Evolutionary conservation across 2,329 filamentous ascomycete species (phyloP).

Genomic region (Pseudogymnoascus pannorum): DNA sequence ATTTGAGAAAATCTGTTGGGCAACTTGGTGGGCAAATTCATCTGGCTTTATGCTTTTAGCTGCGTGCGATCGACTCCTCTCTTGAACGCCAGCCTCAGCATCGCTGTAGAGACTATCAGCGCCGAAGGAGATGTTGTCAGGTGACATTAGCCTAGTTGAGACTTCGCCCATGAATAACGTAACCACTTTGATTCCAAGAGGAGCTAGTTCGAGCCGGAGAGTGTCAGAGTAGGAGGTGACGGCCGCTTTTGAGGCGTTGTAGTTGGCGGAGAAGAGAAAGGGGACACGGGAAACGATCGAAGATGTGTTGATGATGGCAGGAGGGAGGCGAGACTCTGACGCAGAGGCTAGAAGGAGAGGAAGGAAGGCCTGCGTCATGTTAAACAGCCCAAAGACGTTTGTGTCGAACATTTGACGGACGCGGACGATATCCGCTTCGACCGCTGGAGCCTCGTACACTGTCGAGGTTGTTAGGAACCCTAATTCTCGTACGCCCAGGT

Average conservation of each 20-base stretch:
- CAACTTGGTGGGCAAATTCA: conserved; percentile 19
- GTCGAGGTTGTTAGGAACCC: neutral
- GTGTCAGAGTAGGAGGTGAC: conserved; percentile 33
- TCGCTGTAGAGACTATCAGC: neutral
- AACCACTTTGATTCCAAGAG: conserved; percentile 17
- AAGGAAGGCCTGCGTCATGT: conserved; percentile 34
- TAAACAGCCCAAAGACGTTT: conserved; percentile 34
- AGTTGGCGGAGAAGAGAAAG: conserved; percentile 33
- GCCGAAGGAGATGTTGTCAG: neutral
- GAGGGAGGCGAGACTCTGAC: conserved; percentile 24
- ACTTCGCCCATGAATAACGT: conserved; percentile 15
- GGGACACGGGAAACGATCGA: conserved; percentile 27
- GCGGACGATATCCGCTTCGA: conserved; percentile 13
- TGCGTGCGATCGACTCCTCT: conserved; percentile 2
- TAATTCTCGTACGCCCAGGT: neutral
- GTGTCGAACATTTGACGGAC: conserved; percentile 29
- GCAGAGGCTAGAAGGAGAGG: conserved; percentile 32
- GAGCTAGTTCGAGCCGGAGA: conserved; percentile 35
- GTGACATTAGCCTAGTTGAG: conserved; percentile 9
- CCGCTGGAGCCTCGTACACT: conserved; percentile 15
- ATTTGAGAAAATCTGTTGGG: conserved; percentile 14
- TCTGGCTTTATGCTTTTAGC: conserved; percentile 16
- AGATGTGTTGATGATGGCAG: conserved; percentile 37
- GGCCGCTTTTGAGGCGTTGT: conserved; percentile 39
- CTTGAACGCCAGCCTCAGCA: neutral